phyloP scores from a whole-genome alignment of 2,329 filamentous ascomycete genomes.

The Arthrinium puccinioides region DNA sequence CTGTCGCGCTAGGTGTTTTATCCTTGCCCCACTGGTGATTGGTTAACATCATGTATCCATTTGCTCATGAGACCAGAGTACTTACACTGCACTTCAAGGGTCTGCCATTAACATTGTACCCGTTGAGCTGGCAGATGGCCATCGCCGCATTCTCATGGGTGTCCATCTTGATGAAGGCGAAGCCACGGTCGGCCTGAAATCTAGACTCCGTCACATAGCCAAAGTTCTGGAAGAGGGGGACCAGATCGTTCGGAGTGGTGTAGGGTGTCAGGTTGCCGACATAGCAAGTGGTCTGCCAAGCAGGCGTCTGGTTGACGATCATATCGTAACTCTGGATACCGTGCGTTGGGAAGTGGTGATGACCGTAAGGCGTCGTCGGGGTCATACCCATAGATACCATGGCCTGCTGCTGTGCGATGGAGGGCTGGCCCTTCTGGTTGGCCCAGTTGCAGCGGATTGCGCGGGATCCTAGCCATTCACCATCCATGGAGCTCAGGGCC shows the following conservation, averaged over 20 bases:
- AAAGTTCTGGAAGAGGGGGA: constrained; percentile 98
- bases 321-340: constrained; percentile 97
- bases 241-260: constrained; percentile 90
- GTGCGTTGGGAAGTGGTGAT: constrained; percentile 96
- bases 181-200: constrained; percentile 95
- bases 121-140: constrained; percentile 96
- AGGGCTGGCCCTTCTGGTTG: constrained; percentile 99
- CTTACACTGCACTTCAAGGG: constrained; percentile 98
- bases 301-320: constrained; percentile 88
- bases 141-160: constrained; percentile 96
- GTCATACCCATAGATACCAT: constrained; percentile 98
- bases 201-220: constrained; percentile 95
- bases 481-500: constrained; percentile 94
- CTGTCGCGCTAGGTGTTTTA: constrained; percentile 67
- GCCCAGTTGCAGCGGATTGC: constrained; percentile 99
- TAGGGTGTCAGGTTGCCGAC: constrained; percentile 97
- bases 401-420: constrained; percentile 93
- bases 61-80: no score
- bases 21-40: constrained; percentile 89
- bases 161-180: constrained; percentile 99
- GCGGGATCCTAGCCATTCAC: constrained; percentile 96
- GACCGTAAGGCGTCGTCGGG: constrained; percentile 89
- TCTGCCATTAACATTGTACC: constrained; percentile 95
- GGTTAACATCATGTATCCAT: no score
- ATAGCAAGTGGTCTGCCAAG: constrained; percentile 98